phyloP scores from a whole-genome alignment of 345 rosid species.

The Pugionium cornutum region DNA sequence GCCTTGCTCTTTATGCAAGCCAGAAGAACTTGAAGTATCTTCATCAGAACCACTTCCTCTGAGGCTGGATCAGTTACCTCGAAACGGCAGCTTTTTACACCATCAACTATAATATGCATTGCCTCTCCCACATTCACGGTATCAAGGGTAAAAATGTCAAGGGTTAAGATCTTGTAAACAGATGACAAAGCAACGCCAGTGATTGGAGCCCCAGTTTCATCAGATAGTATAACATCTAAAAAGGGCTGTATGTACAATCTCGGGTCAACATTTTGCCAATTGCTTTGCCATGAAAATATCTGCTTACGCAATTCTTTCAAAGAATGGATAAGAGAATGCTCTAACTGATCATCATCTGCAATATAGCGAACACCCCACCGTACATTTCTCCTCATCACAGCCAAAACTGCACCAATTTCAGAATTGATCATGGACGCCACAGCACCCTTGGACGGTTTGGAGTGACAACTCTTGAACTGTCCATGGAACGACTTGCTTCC shows the following conservation, averaged over 20 bases:
- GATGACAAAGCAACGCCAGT: slow-evolving; percentile 81
- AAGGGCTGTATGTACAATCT: slow-evolving; percentile 63
- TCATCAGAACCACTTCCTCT: slow-evolving; percentile 77
- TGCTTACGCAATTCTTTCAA: slow-evolving; percentile 65
- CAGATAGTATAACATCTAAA: slow-evolving; percentile 69
- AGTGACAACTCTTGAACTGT: slow-evolving; percentile 36
- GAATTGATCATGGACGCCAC: slow-evolving; percentile 67
- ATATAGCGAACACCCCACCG: slow-evolving; percentile 66
- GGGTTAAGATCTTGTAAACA: slow-evolving; percentile 68
- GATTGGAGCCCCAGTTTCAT: slow-evolving; percentile 80
- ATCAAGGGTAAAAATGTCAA: slow-evolving; percentile 57
- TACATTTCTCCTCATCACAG: slow-evolving; percentile 80
- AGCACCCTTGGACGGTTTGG: slow-evolving; percentile 49
- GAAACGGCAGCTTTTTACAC: slow-evolving; percentile 68
- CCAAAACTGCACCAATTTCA: slow-evolving; percentile 71
- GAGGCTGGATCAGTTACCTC: slow-evolving; percentile 78
- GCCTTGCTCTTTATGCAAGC: slow-evolving; percentile 81
- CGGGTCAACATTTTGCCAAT: slow-evolving; percentile 58
- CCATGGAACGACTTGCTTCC: slow-evolving; percentile 40
- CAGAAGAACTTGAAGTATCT: slow-evolving; percentile 78
- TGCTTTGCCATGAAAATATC: slow-evolving; percentile 59
- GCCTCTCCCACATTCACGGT: slow-evolving; percentile 63
- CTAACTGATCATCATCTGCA: slow-evolving; percentile 65
- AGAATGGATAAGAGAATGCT: slow-evolving; percentile 71
- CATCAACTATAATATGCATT: slow-evolving; percentile 66